Conservation (phyloP, 2,329 filamentous ascomycete species). For the Colletotrichum nymphaeae region DNA sequence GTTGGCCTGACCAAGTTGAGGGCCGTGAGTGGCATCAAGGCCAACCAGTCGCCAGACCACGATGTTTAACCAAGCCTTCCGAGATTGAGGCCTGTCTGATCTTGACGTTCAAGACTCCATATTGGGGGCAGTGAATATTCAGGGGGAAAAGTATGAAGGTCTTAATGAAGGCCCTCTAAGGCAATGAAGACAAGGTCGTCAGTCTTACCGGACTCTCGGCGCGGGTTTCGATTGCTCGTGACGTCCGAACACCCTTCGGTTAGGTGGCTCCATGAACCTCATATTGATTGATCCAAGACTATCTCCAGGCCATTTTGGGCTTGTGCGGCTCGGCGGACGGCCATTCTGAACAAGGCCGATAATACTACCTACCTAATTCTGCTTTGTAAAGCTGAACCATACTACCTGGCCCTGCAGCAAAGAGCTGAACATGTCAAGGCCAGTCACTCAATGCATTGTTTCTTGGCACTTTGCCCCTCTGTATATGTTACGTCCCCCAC, state of each 20-base stretch:
- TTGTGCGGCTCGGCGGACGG: neutral
- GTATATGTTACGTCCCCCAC: neutral
- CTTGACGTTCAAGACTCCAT: neutral
- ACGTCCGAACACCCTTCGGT: neutral
- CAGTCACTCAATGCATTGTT: neutral
- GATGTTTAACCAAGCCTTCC: neutral
- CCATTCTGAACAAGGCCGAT: neutral
- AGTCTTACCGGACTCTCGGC: neutral
- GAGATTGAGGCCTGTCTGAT: neutral
- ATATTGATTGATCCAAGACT: neutral
- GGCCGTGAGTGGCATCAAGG: neutral
- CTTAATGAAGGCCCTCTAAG: neutral
- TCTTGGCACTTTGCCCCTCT: neutral
- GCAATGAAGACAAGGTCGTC: neutral
- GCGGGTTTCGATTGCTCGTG: neutral
- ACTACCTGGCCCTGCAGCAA: neutral
- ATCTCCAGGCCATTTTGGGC: neutral
- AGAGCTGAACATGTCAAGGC: neutral
- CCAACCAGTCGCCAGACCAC: neutral
- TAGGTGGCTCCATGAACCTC: neutral
- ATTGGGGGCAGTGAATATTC: conserved; percentile 2
- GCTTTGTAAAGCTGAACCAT: neutral
- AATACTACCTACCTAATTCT: neutral
- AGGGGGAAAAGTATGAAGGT: neutral
- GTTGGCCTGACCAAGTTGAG: neutral